These are phyloP conservation scores for Xylaria sp. DNA, from an alignment of 2,329 filamentous ascomycete genomes.

Conservation along the genomic window DNA sequence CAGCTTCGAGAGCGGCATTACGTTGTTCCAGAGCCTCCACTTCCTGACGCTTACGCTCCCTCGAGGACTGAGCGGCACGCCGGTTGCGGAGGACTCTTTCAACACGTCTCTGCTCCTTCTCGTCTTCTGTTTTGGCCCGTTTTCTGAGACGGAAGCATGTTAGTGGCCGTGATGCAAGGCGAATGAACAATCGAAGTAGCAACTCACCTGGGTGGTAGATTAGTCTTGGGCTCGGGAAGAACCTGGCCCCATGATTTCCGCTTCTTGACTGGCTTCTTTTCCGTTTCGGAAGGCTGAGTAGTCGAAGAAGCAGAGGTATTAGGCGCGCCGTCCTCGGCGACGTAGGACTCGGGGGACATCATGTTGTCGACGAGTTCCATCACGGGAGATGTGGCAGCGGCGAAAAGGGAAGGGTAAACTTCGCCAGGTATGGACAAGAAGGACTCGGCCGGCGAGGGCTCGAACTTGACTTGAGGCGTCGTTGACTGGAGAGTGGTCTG, in stretches of 20 bases:
- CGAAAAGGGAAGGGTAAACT: constrained; percentile 46
- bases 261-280: constrained; percentile 80
- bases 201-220: constrained; percentile 77
- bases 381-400: constrained; percentile 28
- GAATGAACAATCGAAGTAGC: constrained; percentile 2
- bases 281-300: constrained; percentile 23
- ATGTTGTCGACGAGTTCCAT: constrained; percentile 43
- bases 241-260: constrained; percentile 98
- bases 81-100: constrained; percentile 96
- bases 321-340: constrained; percentile 23
- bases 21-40: constrained; percentile 78
- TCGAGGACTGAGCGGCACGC: constrained; percentile 90
- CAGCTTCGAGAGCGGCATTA: constrained; percentile 64
- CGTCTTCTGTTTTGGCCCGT: constrained; percentile 96
- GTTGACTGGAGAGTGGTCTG: constrained; percentile 30
- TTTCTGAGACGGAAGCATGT: constrained; percentile 51
- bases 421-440: constrained; percentile 48
- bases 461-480: constrained; percentile 45
- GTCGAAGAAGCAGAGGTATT: constrained; percentile 18
- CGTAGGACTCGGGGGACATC: constrained; percentile 43
- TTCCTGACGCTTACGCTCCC: constrained; percentile 83
- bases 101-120: constrained; percentile 96
- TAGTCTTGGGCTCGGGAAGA: constrained; percentile 93
- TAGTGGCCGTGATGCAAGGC: background rate
- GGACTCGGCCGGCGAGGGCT: constrained; percentile 51